Percentiles rank a stretch among this genome's conserved stretches.
These are phyloP conservation scores for Coemansia sp. DNA, from an alignment of 192 early-diverging fungal genomes.

Conservation along the genomic window DNA sequence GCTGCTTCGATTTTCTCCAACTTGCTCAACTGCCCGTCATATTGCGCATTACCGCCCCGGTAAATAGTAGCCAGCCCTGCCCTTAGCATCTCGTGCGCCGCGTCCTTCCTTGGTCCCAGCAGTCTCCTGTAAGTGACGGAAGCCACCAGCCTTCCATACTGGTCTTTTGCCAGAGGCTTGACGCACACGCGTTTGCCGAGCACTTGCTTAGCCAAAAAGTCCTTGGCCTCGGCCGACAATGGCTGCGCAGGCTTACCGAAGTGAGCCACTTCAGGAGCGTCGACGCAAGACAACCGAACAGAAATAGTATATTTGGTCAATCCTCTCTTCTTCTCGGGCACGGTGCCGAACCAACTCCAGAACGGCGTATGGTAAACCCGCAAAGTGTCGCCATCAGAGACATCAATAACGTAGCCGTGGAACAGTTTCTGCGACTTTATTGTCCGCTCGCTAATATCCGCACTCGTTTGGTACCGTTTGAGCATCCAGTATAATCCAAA, in stretches of 20 bases:
- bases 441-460: constrained; percentile 38
- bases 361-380: constrained; percentile 47
- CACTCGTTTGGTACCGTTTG: constrained; percentile 34
- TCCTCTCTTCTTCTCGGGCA: constrained; percentile 30
- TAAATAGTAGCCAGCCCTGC: constrained; percentile 32
- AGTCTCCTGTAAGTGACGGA: constrained; percentile 26
- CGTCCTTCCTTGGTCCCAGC: constrained; percentile 27
- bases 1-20: constrained; percentile 28
- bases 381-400: constrained; percentile 45
- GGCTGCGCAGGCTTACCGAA: constrained; percentile 53
- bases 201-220: constrained; percentile 28
- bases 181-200: constrained; percentile 28
- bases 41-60: constrained; percentile 46
- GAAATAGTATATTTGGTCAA: constrained; percentile 37
- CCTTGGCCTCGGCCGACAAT: constrained; percentile 43
- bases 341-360: constrained; percentile 21
- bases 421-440: constrained; percentile 27
- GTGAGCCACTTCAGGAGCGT: constrained; percentile 51
- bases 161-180: constrained; percentile 45
- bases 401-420: constrained; percentile 43
- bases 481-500: constrained; percentile 43
- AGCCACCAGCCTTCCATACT: constrained; percentile 47
- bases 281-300: constrained; percentile 39
- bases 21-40: constrained; percentile 37
- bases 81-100: constrained; percentile 40